Conservation (phyloP, 2,329 filamentous ascomycete species). For the Ophiosphaerella korrae region DNA sequence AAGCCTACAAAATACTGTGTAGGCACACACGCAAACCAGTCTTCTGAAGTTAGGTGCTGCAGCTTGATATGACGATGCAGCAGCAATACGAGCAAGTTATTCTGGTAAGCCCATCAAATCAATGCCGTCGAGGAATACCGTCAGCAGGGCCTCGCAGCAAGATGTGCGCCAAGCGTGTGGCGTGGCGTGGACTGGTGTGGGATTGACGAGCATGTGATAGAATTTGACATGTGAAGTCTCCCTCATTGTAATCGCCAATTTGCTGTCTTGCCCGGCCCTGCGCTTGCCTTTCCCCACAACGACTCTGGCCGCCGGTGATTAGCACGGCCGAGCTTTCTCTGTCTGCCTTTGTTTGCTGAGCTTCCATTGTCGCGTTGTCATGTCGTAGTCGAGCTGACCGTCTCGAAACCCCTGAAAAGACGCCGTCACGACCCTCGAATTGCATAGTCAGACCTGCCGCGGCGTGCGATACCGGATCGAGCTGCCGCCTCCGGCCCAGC, state of each 20-base stretch:
- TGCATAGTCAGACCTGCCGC: background rate
- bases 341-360: no score
- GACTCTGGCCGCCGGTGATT: background rate
- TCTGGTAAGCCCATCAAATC: no score
- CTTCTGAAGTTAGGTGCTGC: no score
- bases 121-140: no score
- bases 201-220: slow-evolving; percentile 25
- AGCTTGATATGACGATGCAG: no score
- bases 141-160: background rate
- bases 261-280: slow-evolving; percentile 16
- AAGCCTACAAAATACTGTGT: no score
- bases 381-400: slow-evolving; percentile 5
- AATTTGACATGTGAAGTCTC: slow-evolving; percentile 30
- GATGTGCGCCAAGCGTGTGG: slow-evolving; percentile 17
- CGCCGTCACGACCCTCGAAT: slow-evolving; percentile 11
- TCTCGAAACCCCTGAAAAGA: slow-evolving; percentile 13
- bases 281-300: background rate
- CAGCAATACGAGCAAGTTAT: no score
- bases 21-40: no score
- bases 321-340: background rate
- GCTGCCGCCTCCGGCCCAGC: background rate
- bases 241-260: slow-evolving; percentile 18
- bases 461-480: slow-evolving; percentile 2
- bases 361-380: background rate
- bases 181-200: slow-evolving; percentile 15